A percentile compares a stretch with the other conserved stretches of the same genome.
phyloP scores from a whole-genome alignment of 2,329 filamentous ascomycete species.

The Metarhizium anisopliae region DNA sequence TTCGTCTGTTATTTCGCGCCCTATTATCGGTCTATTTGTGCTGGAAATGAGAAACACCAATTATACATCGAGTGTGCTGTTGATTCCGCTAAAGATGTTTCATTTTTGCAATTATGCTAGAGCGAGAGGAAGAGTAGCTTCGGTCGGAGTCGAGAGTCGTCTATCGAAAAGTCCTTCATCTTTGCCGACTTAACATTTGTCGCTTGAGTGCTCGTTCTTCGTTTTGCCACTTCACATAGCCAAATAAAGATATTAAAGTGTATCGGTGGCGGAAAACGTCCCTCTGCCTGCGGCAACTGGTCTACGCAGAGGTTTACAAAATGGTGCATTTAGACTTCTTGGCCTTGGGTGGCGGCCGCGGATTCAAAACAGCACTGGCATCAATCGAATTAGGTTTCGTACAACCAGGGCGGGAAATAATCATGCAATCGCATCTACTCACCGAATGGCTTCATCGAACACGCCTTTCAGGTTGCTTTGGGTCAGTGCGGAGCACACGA shows the following conservation, averaged over 20 bases:
- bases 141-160: neutral
- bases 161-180: neutral
- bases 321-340: constrained; percentile 63
- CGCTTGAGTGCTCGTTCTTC: neutral
- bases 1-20: neutral
- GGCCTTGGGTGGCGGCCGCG: constrained; percentile 49
- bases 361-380: constrained; percentile 61
- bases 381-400: neutral
- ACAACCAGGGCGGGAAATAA: neutral
- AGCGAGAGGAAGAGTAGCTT: neutral
- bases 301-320: constrained; percentile 37
- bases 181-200: neutral
- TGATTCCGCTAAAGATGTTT: neutral
- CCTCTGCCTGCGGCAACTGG: neutral
- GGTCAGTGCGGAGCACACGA: constrained; percentile 94
- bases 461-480: constrained; percentile 97
- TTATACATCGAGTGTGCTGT: neutral
- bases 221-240: constrained; percentile 1
- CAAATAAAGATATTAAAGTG: constrained; percentile 3
- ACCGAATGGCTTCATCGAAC: constrained; percentile 98
- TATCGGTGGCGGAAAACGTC: neutral
- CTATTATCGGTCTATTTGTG: constrained; percentile 5
- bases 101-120: neutral
- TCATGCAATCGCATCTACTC: constrained; percentile 24
- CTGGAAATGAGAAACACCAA: constrained; percentile 1